Conservation (phyloP, 2,329 filamentous ascomycete species). For the Boeremia exigua region DNA sequence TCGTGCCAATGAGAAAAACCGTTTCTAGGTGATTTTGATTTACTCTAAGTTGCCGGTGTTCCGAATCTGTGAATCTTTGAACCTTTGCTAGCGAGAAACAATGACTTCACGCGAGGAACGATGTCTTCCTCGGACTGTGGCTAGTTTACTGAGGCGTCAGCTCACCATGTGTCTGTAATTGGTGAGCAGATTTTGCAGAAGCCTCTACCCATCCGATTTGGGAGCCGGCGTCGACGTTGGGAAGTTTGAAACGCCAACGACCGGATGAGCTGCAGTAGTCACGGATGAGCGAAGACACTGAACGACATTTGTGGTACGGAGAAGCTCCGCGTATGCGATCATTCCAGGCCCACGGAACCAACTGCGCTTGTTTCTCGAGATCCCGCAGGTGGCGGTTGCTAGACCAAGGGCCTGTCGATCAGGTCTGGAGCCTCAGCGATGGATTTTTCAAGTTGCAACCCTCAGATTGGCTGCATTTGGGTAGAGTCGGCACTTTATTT, state of each 20-base stretch:
- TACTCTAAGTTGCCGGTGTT: background rate
- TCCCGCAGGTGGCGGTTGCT: constrained; percentile 17
- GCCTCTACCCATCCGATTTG: constrained; percentile 4
- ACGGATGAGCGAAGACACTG: constrained; percentile 3
- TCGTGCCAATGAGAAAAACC: background rate
- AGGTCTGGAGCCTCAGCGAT: constrained; percentile 14
- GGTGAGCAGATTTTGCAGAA: constrained; percentile 1
- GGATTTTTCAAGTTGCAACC: constrained; percentile 1
- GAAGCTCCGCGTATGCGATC: constrained; percentile 10
- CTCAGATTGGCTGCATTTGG: constrained; percentile 13
- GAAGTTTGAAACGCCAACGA: constrained; percentile 12
- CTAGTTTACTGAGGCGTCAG: background rate
- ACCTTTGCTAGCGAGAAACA: background rate
- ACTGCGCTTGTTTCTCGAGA: constrained; percentile 12
- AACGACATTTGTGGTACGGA: constrained; percentile 10
- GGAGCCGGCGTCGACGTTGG: constrained; percentile 7
- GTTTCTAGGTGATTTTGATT: background rate
- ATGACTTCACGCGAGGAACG: background rate
- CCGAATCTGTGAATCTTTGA: background rate
- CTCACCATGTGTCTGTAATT: background rate
- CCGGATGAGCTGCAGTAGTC: constrained; percentile 12
- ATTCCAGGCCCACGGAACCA: constrained; percentile 12
- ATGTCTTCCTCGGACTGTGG: background rate
- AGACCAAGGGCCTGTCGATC: constrained; percentile 12
- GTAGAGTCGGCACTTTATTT: constrained; percentile 3